Percentiles rank a stretch among this genome's conserved stretches.
phyloP scores from a whole-genome alignment of 495 filamentous ascomycete species.

The Podospora appendiculata region DNA sequence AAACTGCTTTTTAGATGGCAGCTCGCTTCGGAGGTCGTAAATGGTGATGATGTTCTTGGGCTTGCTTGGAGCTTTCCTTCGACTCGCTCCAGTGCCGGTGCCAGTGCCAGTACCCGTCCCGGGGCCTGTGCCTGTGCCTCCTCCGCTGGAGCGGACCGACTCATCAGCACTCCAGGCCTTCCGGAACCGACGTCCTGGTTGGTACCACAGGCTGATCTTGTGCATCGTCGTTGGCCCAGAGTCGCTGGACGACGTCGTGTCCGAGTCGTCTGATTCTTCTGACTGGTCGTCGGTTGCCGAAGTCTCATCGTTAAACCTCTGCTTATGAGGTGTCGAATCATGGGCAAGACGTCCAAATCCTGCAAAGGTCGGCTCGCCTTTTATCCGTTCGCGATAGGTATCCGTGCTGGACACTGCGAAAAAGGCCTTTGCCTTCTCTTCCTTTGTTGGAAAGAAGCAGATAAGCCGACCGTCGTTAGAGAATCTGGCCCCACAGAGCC shows the following conservation, averaged over 20 bases:
- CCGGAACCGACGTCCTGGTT: constrained; percentile 34
- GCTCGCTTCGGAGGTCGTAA: constrained; percentile 53
- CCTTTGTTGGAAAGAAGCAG: constrained; percentile 81
- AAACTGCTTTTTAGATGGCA: constrained; percentile 70
- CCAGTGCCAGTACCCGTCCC: constrained; percentile 43
- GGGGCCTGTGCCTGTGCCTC: constrained; percentile 38
- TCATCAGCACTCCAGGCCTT: constrained; percentile 40
- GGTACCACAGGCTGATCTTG: constrained; percentile 38
- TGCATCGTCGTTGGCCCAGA: constrained; percentile 60
- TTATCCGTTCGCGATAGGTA: constrained; percentile 52
- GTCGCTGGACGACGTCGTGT: constrained; percentile 58
- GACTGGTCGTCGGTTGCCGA: constrained; percentile 40
- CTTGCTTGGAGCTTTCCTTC: constrained; percentile 25
- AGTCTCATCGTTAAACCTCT: constrained; percentile 44
- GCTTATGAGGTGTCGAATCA: constrained; percentile 39
- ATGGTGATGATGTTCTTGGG: constrained; percentile 58
- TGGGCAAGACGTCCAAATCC: constrained; percentile 72
- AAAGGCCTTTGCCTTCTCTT: constrained; percentile 58
- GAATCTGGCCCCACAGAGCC: constrained; percentile 69
- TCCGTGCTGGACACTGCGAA: constrained; percentile 53
- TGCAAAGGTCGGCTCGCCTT: constrained; percentile 68
- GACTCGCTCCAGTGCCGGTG: constrained; percentile 43
- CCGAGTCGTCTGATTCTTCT: constrained; percentile 53
- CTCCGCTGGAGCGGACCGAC: constrained; percentile 41
- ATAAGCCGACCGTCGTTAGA: constrained; percentile 70